These are phyloP conservation scores for Solanum rostratum DNA, from an alignment of 257 asterid genomes.

Conservation along the genomic window DNA sequence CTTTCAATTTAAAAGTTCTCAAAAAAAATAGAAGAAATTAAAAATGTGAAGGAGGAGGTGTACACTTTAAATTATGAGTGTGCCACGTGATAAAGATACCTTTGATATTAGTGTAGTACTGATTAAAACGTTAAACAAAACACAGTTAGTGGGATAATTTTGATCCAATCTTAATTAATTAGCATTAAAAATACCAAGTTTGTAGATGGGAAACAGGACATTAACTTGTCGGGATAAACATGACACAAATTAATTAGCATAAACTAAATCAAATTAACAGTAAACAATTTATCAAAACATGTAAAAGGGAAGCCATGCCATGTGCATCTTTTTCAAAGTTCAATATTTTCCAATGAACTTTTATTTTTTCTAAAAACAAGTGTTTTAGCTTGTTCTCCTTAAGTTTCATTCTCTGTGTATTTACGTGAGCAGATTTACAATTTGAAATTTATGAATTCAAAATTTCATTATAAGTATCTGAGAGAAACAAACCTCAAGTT, in stretches of 20 bases:
- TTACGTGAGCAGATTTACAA: rapidly evolving
- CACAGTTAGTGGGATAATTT: neutral
- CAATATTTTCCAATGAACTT: neutral
- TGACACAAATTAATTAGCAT: neutral
- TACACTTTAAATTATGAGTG: neutral
- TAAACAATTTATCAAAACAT: neutral
- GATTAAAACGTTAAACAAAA: neutral
- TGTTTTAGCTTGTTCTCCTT: too few species aligned
- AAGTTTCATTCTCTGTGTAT: neutral
- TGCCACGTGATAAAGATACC: neutral
- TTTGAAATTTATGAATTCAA: neutral
- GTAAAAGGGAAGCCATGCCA: neutral
- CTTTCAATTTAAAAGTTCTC: neutral
- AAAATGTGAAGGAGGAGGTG: neutral
- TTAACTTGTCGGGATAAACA: neutral
- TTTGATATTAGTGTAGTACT: neutral
- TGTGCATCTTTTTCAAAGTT: neutral
- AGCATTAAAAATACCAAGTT: neutral
- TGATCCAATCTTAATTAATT: neutral
- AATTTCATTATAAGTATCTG: neutral
- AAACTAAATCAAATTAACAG: neutral
- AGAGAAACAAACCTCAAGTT: neutral
- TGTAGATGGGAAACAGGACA: neutral
- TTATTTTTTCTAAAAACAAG: too few species aligned
- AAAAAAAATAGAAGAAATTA: neutral